phyloP scores from a whole-genome alignment of 2,329 filamentous ascomycete species.

The Uncinocarpus reesii region DNA sequence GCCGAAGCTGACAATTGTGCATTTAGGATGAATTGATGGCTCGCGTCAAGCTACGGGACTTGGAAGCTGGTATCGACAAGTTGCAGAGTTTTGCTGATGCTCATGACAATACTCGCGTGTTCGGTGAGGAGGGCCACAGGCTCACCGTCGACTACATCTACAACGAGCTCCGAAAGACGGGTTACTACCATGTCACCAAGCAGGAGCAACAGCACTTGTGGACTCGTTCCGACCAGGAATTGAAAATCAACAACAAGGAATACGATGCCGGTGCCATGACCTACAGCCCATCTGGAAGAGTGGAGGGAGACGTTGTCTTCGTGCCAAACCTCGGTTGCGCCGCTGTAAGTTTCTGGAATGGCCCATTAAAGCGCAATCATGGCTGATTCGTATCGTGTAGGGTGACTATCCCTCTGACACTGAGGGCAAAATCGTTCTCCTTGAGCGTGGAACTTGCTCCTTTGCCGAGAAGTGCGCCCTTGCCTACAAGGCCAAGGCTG shows the following conservation, averaged over 20 bases:
- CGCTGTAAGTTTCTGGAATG: slow-evolving; percentile 26
- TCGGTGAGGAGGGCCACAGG: slow-evolving; percentile 18
- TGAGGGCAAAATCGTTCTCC: slow-evolving; percentile 56
- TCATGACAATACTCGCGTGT: slow-evolving; percentile 21
- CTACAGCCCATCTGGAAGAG: slow-evolving; percentile 15
- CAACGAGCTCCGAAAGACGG: slow-evolving; percentile 14
- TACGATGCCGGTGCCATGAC: slow-evolving; percentile 15
- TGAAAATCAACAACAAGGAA: slow-evolving; percentile 15
- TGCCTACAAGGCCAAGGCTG: slow-evolving; percentile 59
- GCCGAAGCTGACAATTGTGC: slow-evolving; percentile 6
- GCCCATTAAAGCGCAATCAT: not conserved
- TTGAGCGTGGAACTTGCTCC: slow-evolving; percentile 58
- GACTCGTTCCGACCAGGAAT: slow-evolving; percentile 11
- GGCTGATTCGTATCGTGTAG: not conserved
- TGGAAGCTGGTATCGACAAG: slow-evolving; percentile 17
- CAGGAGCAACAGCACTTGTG: slow-evolving; percentile 18
- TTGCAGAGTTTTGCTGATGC: slow-evolving; percentile 20
- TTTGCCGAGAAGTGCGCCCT: slow-evolving; percentile 62
- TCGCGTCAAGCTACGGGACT: slow-evolving; percentile 19
- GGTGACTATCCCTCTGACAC: slow-evolving; percentile 6
- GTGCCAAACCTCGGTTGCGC: slow-evolving; percentile 55
- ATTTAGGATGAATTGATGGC: slow-evolving; percentile 18
- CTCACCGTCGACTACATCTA: slow-evolving; percentile 17
- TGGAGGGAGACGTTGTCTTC: slow-evolving; percentile 39
- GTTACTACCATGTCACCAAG: slow-evolving; percentile 18